Evolutionary conservation across 2,329 filamentous ascomycete genomes (phyloP).

Genomic region (Talaromyces sp.): DNA sequence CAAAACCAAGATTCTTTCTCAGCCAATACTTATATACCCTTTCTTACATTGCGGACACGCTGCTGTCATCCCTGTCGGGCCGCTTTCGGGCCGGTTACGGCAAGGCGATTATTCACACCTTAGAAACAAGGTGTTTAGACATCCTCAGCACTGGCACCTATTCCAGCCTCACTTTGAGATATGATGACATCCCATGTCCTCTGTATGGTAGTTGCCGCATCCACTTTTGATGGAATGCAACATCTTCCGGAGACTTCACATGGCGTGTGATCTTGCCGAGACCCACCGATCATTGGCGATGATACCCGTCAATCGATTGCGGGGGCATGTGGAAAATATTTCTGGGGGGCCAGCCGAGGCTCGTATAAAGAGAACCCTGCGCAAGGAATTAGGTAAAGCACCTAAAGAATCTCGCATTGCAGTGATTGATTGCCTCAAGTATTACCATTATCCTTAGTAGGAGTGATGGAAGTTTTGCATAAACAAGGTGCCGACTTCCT

Average conservation of each 20-base stretch:
- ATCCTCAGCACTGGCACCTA: too few species aligned
- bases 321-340: conserved; percentile 11
- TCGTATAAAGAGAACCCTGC: background rate
- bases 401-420: background rate
- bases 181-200: too few species aligned
- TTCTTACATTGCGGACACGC: background rate
- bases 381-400: background rate
- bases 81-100: conserved; percentile 4
- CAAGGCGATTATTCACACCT: background rate
- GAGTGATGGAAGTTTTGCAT: conserved; percentile 2
- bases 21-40: too few species aligned
- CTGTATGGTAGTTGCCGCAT: too few species aligned
- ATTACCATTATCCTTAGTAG: too few species aligned
- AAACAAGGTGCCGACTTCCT: conserved; percentile 6
- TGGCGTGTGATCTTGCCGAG: conserved; percentile 16
- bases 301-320: conserved; percentile 13
- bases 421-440: background rate
- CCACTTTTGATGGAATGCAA: too few species aligned
- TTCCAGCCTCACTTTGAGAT: too few species aligned
- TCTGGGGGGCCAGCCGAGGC: conserved; percentile 13
- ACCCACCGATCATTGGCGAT: conserved; percentile 11
- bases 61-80: background rate
- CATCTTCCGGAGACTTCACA: conserved; percentile 7
- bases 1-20: too few species aligned
- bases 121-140: background rate